Percentiles rank a stretch among this genome's conserved stretches.
phyloP scores from a whole-genome alignment of 768 basidiomycete genomes.

The Macrolepiota albuminosa region DNA sequence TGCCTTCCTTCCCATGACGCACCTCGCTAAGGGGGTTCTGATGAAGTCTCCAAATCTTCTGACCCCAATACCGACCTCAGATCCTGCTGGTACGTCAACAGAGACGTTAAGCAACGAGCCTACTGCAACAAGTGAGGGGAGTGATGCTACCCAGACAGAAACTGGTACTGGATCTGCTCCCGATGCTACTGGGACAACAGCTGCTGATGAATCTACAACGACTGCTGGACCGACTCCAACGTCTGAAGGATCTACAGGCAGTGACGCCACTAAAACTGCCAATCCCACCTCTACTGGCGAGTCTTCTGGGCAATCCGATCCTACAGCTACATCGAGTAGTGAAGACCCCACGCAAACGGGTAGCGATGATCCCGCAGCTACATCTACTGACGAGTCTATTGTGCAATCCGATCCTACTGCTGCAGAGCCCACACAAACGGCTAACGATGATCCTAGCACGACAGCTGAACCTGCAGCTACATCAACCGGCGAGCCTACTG shows the following conservation, averaged over 20 bases:
- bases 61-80: neutral
- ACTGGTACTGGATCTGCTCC: neutral
- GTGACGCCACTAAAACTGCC: neutral
- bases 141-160: neutral
- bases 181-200: neutral
- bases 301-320: neutral
- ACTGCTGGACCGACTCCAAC: slow-evolving; percentile 1
- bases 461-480: neutral
- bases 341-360: neutral
- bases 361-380: neutral
- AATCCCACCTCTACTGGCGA: neutral
- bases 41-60: neutral
- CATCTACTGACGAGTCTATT: neutral
- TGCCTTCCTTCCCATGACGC: neutral
- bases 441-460: neutral
- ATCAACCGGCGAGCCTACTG: neutral
- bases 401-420: neutral
- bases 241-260: neutral
- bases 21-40: neutral
- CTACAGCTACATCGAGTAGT: neutral
- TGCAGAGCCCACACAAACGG: neutral
- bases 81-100: neutral
- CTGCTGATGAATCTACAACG: neutral
- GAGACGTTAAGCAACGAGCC: neutral
- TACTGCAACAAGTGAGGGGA: neutral